Evolutionary conservation across 345 rosid species (phyloP).

Genomic region (Pistacia vera): DNA sequence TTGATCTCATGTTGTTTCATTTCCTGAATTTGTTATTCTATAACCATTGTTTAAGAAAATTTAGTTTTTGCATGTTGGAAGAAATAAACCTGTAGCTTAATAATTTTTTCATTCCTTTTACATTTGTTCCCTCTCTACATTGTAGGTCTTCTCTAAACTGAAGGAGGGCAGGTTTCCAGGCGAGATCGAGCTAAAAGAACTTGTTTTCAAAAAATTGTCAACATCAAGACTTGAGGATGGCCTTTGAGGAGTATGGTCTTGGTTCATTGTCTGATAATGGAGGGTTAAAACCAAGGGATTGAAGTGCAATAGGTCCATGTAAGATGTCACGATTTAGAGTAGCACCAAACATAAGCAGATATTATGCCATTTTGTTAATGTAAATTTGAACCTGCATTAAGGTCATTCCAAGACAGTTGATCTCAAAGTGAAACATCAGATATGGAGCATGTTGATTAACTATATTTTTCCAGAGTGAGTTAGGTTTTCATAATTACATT

Average conservation of each 20-base stretch:
- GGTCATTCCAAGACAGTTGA: not conserved
- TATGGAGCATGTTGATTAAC: not conserved
- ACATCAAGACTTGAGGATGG: constrained; percentile 34
- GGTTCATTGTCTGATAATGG: not conserved
- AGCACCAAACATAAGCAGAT: not conserved
- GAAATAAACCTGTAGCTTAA: not conserved
- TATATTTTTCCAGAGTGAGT: not conserved
- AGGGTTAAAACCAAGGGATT: not conserved
- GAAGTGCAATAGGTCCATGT: not conserved
- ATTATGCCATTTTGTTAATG: not conserved
- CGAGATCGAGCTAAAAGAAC: constrained; percentile 79
- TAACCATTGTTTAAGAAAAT: not conserved
- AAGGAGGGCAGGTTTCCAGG: constrained; percentile 86
- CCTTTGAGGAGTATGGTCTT: constrained; percentile 25
- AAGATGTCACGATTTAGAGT: not conserved
- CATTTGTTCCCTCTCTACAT: not conserved
- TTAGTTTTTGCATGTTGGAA: not conserved
- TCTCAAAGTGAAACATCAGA: not conserved
- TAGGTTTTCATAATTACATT: too few species aligned
- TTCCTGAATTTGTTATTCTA: not conserved
- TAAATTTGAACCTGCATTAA: not conserved
- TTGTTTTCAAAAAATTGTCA: constrained; percentile 50
- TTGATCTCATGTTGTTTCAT: not conserved
- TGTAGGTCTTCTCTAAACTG: constrained; percentile 81
- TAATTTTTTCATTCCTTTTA: not conserved